phyloP scores from a whole-genome alignment of 306 rosid genomes.

The Erythrophleum fordii region DNA sequence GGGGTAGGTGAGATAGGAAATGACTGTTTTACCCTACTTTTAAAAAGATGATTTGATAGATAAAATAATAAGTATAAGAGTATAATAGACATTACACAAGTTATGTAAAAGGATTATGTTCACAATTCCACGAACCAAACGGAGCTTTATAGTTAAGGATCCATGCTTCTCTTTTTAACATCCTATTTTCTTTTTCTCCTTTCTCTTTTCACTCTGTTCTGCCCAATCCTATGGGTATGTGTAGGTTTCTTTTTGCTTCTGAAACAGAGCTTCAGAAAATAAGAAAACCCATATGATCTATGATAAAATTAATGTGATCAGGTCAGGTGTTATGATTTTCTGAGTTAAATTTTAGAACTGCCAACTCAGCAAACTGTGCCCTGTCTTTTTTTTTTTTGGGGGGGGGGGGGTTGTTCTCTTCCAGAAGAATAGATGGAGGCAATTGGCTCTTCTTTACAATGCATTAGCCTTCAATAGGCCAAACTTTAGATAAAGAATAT shows the following conservation, averaged over 20 bases:
- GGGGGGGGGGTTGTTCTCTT: no score
- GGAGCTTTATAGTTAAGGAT: slow-evolving; percentile 11
- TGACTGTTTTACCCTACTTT: no score
- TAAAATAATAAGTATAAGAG: no score
- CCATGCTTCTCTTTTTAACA: background rate
- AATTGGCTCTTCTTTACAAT: background rate
- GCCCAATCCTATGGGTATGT: slow-evolving; percentile 30
- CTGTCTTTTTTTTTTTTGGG: background rate
- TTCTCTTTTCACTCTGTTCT: slow-evolving; percentile 28
- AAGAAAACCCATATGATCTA: background rate
- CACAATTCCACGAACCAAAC: no score
- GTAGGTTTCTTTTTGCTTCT: slow-evolving; percentile 7
- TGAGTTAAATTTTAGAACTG: slow-evolving; percentile 2
- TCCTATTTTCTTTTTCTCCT: background rate
- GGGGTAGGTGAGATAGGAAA: no score
- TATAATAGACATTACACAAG: no score
- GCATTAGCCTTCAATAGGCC: slow-evolving; percentile 9
- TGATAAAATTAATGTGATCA: slow-evolving; percentile 17
- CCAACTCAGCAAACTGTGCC: background rate
- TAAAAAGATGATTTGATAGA: no score
- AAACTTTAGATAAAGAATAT: slow-evolving; percentile 16
- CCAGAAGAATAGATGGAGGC: background rate
- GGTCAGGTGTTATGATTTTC: slow-evolving; percentile 17
- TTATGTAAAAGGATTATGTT: no score
- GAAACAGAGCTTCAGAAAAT: slow-evolving; percentile 14